Evolutionary conservation across 2,329 filamentous ascomycete genomes (phyloP), one percentile per base, ranked within the genome.

Genomic region (Akanthomyces muscarius): DNA sequence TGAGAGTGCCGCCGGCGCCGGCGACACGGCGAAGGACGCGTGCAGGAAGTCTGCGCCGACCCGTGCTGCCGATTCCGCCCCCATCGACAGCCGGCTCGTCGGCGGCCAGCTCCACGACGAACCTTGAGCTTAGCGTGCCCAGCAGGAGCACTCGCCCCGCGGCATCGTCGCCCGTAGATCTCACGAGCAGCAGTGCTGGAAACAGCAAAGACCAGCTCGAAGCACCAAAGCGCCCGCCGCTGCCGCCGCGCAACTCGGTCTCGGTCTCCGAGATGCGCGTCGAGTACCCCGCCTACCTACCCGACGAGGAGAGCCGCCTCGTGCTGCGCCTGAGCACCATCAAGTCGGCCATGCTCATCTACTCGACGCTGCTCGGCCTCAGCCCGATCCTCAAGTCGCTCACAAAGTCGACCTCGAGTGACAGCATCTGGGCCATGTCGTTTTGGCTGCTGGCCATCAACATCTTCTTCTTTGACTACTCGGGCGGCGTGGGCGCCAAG

Each of bases 401-500:
- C n/a, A 99, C 95, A 0, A 86, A 85, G 57, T 97, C 93, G 5
- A 98, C 94, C 5, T 94, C 91, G 8, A 90, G 86, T 62, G 95
- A 99, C 81, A 95, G 90, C 50, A 99, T 99, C 73, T 99, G 95
- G 95, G 92, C 95, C 63, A 90, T 99, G 80, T 95, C 91, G 57
- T 93, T 91, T 71, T 95, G 92, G 87, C 83, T 99, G 51, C 86
- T 99, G 66, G 86, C 90, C 70, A 94, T 97, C 77, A 99, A 99
- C 75, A 92, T 98, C 65, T 96, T 97, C 76, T 97, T 96, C 74
- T 98, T 97, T 72, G 95, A 99, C 80, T 99, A 99, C 75, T 91
- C 91, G 13, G 89, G 90, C 47, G 84, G 85, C 41, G 76, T 86
- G 25, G 80, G 80, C 28, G 77, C 74, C 64, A 89, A 87, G 68